Evolutionary conservation across 2,329 filamentous ascomycete species (phyloP).

Genomic region (Calonectria honghensis): DNA sequence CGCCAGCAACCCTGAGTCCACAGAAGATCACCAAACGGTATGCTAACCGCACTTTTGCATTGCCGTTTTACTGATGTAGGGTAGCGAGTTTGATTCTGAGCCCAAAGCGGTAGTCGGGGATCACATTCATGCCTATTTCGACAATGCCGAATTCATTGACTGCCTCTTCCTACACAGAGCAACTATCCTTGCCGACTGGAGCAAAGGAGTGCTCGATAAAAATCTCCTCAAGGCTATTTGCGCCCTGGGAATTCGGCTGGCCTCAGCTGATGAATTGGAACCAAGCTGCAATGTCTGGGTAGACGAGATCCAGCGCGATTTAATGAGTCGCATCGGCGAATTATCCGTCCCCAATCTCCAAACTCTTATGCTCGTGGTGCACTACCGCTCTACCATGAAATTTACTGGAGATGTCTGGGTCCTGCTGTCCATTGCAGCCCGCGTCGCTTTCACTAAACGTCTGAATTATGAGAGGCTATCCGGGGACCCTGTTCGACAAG

Average conservation of each 20-base stretch:
- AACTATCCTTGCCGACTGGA: constrained; percentile 52
- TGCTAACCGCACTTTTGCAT: background rate
- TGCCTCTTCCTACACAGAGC: constrained; percentile 51
- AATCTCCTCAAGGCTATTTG: constrained; percentile 49
- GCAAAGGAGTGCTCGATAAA: constrained; percentile 44
- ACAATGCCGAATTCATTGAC: constrained; percentile 41
- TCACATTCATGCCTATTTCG: constrained; percentile 52
- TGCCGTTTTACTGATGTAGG: background rate
- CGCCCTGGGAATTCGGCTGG: constrained; percentile 40
- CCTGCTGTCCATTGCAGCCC: constrained; percentile 49
- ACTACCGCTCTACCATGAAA: constrained; percentile 41
- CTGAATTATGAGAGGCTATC: constrained; percentile 53
- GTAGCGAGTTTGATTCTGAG: constrained; percentile 44
- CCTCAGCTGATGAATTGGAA: background rate
- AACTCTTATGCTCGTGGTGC: constrained; percentile 46
- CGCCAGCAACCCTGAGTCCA: background rate
- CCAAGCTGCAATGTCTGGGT: constrained; percentile 45
- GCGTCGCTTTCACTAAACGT: constrained; percentile 52
- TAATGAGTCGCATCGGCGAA: constrained; percentile 35
- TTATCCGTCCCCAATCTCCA: constrained; percentile 46
- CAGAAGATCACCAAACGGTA: constrained; percentile 11
- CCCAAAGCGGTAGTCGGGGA: constrained; percentile 21
- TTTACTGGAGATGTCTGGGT: constrained; percentile 50
- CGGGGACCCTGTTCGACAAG: constrained; percentile 47
- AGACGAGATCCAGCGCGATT: constrained; percentile 44